A percentile compares a stretch with the other conserved stretches of the same genome.
Conservation (phyloP, 345 rosid genomes). For the Eucalyptus pauciflora region DNA sequence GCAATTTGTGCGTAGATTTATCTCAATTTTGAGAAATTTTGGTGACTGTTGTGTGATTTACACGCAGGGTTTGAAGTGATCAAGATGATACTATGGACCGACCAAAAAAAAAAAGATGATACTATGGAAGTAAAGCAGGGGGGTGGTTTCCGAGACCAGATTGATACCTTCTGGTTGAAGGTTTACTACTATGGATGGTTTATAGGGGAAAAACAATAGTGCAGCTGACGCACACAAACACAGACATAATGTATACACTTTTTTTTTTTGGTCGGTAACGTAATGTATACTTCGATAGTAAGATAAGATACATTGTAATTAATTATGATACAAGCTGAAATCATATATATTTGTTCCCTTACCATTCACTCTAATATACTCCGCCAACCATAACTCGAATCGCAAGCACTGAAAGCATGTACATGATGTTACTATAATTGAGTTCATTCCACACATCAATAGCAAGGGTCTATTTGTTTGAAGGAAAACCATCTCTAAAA, state of each 20-base stretch:
- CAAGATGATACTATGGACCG: too few relatives aligned
- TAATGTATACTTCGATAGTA: neutral
- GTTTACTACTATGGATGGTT: too few relatives aligned
- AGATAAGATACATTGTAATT: neutral
- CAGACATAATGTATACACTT: neutral
- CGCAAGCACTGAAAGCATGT: neutral
- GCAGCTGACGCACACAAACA: too few relatives aligned
- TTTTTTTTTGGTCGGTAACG: too few relatives aligned
- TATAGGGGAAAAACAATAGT: too few relatives aligned
- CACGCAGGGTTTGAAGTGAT: neutral
- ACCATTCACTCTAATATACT: neutral
- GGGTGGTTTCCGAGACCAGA: accelerated
- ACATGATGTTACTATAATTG: neutral
- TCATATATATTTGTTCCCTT: neutral
- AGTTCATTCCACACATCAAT: neutral
- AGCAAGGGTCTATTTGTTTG: neutral
- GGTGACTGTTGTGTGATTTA: neutral
- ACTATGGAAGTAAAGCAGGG: neutral
- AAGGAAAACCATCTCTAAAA: accelerated
- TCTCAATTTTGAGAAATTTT: neutral
- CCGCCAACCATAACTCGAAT: neutral
- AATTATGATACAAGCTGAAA: neutral
- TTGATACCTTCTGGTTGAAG: too few relatives aligned
- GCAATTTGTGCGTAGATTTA: neutral
- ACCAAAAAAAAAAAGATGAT: too few relatives aligned